Base-by-base conservation (phyloP, 805 yeast species). In the Sungouiella thailandica region DNA sequence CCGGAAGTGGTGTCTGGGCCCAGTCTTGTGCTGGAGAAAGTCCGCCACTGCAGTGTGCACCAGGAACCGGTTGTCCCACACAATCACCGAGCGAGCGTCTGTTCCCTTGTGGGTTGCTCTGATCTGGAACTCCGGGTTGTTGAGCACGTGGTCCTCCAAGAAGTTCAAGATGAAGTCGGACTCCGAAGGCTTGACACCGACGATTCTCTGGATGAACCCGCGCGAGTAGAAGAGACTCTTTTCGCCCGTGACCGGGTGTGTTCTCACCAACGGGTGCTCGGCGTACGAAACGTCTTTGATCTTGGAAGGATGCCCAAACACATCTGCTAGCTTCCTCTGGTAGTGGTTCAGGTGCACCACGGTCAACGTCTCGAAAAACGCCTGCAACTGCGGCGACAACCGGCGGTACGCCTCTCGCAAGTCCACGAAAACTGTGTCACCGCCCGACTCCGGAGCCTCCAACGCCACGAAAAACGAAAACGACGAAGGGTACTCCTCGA, bases 211-310 rank as follows among this genome's bases (percentile, higher is more conserved):
- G 20, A 43, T 41, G 29, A 52, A 52, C 11, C 39, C 51, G 19
- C 54, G 35, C 13, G 55, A 50, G 30, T 37, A 52, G 38, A 31
- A 53, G 27, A 53, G 35, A 29, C 46, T 36, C 39, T 52, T 53
- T 25, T 48, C 53, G 4, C 56, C 56, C 6, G 58, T 52, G 9
- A 52, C 58, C 3, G 58, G 58, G 31, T 53, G 57, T 7, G 55
- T 52, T 38, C 58, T 43, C n/a, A 53, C 50, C 31, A 53, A 44
- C 5, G 58, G 57, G 35, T 53, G 58, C 34, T 53, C 58, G 8
- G 53, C 41, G 29, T 43, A 46, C 29, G 46, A 39, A 19, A 43
- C 51, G 8, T 37, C 48, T 35, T 50, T 47, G 14, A 46, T 48
- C 31, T 47, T 45, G 17, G 50, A 37, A 5, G 32, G 36, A 23